These are phyloP conservation scores for Mercurialis annua DNA, from an alignment of 345 rosid species.

Conservation along the genomic window DNA sequence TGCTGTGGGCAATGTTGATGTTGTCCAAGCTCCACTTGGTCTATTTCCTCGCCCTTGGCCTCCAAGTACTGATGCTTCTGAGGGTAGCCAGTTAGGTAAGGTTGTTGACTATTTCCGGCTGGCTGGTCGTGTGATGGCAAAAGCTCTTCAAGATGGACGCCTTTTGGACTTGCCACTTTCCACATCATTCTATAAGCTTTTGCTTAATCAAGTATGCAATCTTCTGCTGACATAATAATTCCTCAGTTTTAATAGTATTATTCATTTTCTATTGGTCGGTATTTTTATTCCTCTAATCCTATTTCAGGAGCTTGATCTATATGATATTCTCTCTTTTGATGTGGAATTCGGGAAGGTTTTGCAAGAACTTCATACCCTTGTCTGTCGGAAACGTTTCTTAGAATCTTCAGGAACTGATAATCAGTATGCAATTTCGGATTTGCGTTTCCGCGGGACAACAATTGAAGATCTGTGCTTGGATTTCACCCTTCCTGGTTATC, in stretches of 20 bases:
- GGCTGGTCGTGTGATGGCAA: constrained; percentile 96
- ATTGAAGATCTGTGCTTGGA: constrained; percentile 88
- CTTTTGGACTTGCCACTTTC: constrained; percentile 87
- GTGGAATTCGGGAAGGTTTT: constrained; percentile 79
- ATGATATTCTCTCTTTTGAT: constrained; percentile 78
- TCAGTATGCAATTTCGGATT: constrained; percentile 35
- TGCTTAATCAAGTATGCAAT: constrained; percentile 78
- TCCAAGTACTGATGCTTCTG: constrained; percentile 63
- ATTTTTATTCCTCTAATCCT: constrained; percentile 2
- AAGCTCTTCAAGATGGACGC: constrained; percentile 99
- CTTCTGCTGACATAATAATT: not conserved
- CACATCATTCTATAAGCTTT: constrained; percentile 77
- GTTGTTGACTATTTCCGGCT: constrained; percentile 79
- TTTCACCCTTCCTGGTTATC: constrained; percentile 94
- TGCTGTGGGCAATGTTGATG: constrained; percentile 40
- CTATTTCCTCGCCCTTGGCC: constrained; percentile 96
- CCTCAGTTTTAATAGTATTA: not conserved
- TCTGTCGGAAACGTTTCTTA: constrained; percentile 67
- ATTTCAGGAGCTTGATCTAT: constrained; percentile 94
- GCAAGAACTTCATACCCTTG: constrained; percentile 76
- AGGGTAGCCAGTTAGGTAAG: constrained; percentile 66
- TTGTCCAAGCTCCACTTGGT: constrained; percentile 81
- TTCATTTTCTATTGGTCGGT: not conserved
- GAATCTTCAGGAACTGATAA: constrained; percentile 45
- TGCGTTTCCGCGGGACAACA: constrained; percentile 56